Evolutionary conservation across 176 grass and related monocot genomes (phyloP), one percentile per base, ranked within the genome.

Genomic region (Rhynchospora pubera): DNA sequence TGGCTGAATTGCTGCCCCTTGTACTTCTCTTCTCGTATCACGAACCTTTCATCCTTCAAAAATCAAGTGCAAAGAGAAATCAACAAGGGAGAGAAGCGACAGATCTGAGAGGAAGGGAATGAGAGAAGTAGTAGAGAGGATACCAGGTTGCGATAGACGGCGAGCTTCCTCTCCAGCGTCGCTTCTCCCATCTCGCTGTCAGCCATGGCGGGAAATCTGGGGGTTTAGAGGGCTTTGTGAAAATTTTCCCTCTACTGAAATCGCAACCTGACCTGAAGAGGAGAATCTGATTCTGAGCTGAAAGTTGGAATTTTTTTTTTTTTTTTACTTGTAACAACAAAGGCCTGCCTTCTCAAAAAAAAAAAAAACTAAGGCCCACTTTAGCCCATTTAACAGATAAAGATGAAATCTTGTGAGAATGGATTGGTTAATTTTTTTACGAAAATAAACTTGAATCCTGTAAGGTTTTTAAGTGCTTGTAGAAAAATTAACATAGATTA

Each of bases 1-100:
- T 99, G 96, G 84, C 92, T 95, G 85, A 93, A 99, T 82, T 95
- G 92, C 89, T 99, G 96, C 16, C 92, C 96, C 76, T 89, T 88
- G 80, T 99, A 99, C 92, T 48, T 87, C 96, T 99, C 96, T 46
- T 87, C 85, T 32, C 90, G 96, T 78, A 99, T 89, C 65, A 44
- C 91, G 72, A 88, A 99, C 87, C 92, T 80, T 84, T 91, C 92
- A 57, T 99, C 92, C 96, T 99, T 89, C 75, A 66, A 53, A 32
- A 28, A 63, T 53, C 78, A 81, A 81, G 58, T 42, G 48, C 53
- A 87, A 24, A 62, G 13, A 67, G 9, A 57, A 65, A 63, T 67
- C 53, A 62, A 80, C 14, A n/a, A 48, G 44, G 48, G 43, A 47
- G 47, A 7, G 45, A 48, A 32, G 22, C 21, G 18, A 6, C 13